Conservation (phyloP, 306 rosid species). For the Oemleria cerasiformis region DNA sequence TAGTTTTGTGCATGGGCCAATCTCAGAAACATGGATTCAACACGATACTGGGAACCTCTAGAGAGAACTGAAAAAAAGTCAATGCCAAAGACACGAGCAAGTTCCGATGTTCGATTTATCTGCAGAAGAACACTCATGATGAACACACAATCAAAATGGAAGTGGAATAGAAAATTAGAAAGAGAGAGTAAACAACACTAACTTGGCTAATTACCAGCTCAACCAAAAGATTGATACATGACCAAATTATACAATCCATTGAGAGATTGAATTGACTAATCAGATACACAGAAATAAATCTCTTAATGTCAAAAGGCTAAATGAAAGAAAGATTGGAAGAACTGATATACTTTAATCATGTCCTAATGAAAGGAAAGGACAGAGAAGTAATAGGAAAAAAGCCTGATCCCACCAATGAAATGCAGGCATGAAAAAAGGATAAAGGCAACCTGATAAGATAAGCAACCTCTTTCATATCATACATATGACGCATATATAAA, state of each 20-base stretch:
- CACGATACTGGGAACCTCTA: slow-evolving; percentile 94
- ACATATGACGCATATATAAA: neutral
- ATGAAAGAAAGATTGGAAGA: neutral
- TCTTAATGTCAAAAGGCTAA: neutral
- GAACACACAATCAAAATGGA: slow-evolving; percentile 10
- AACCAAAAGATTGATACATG: neutral
- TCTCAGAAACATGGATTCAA: slow-evolving; percentile 92
- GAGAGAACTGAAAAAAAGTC: slow-evolving; percentile 97
- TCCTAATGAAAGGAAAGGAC: neutral
- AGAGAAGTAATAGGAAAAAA: neutral
- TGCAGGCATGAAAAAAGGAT: neutral
- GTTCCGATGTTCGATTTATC: slow-evolving; percentile 94
- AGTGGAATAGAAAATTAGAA: neutral
- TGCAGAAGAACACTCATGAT: slow-evolving; percentile 41
- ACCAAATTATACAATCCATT: too few species aligned
- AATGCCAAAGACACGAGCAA: slow-evolving; percentile 97
- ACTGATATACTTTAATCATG: neutral
- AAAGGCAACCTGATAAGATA: neutral
- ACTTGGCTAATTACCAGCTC: neutral
- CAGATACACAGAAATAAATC: neutral
- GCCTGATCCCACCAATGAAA: neutral
- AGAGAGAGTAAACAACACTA: neutral
- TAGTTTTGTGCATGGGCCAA: slow-evolving; percentile 89
- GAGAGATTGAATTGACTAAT: neutral
- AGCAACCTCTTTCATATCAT: neutral